Percentiles rank a stretch among this genome's conserved stretches.
phyloP scores from a whole-genome alignment of 495 filamentous ascomycete genomes.

The Hypomontagnella submonticulosa region DNA sequence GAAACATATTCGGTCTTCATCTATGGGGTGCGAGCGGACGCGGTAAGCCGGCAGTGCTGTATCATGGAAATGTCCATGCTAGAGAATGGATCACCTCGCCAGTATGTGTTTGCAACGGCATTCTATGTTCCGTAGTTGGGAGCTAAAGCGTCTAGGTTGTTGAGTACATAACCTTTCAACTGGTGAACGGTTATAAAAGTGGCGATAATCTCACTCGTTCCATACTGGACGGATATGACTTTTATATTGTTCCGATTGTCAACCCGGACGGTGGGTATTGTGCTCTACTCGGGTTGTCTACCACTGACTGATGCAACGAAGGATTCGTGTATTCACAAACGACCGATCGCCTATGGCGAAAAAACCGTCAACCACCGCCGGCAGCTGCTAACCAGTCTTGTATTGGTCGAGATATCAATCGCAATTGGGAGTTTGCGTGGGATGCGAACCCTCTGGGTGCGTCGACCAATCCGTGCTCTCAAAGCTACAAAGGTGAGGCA shows the following conservation, averaged over 20 bases:
- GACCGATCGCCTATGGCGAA: conserved; percentile 61
- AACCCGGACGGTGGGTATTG: conserved; percentile 60
- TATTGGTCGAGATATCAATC: conserved; percentile 63
- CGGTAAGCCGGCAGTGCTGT: conserved; percentile 60
- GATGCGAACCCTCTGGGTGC: conserved; percentile 52
- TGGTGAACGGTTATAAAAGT: conserved; percentile 54
- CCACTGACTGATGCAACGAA: conserved; percentile 16
- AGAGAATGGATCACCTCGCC: conserved; percentile 65
- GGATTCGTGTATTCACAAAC: conserved; percentile 62
- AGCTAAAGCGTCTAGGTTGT: conserved; percentile 39
- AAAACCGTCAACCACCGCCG: conserved; percentile 57
- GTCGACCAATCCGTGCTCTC: conserved; percentile 58
- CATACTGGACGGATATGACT: conserved; percentile 61
- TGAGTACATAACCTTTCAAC: conserved; percentile 58
- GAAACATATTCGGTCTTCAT: conserved; percentile 61
- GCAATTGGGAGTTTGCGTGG: conserved; percentile 65
- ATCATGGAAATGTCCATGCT: conserved; percentile 64
- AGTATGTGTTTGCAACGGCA: conserved; percentile 25
- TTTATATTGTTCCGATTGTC: conserved; percentile 63
- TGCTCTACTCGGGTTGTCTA: not conserved
- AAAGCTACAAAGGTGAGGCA: conserved; percentile 57
- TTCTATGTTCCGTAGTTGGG: not conserved
- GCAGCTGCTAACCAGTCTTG: conserved; percentile 45
- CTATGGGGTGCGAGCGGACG: conserved; percentile 57
- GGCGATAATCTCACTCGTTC: conserved; percentile 46